Evolutionary conservation across 441 rosid species (phyloP).

Genomic region (Erysimum cheiri): DNA sequence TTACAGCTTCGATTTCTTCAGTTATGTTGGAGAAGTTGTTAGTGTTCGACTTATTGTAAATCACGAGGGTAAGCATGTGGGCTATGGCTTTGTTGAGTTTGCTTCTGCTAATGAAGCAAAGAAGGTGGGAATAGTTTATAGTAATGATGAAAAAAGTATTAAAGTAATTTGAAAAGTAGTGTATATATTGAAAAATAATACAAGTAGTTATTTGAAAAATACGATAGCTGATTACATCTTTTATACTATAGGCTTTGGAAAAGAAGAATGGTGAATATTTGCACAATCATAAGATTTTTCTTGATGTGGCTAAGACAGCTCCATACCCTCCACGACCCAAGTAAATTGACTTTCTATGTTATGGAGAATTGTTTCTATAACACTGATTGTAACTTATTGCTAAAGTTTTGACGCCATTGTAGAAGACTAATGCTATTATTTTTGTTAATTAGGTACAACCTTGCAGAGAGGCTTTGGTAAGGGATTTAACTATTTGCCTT

Average conservation of each 20-base stretch:
- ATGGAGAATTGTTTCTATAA: background rate
- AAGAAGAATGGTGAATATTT: background rate
- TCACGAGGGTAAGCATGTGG: background rate
- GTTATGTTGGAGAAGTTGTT: background rate
- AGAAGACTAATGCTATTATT: background rate
- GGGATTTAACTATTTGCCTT: background rate
- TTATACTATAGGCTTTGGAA: background rate
- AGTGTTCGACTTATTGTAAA: background rate
- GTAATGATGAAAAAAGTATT: background rate
- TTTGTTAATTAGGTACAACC: background rate
- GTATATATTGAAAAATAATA: background rate
- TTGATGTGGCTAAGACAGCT: background rate
- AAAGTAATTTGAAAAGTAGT: background rate
- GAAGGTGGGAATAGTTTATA: slow-evolving; percentile 1
- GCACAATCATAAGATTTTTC: background rate
- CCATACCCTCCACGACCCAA: background rate
- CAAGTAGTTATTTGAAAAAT: background rate
- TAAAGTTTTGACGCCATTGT: background rate
- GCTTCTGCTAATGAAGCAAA: background rate
- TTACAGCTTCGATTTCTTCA: background rate
- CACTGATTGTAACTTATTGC: background rate
- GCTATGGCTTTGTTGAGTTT: slow-evolving; percentile 7
- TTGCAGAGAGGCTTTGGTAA: slow-evolving; percentile 4
- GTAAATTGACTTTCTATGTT: background rate
- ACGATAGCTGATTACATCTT: background rate